These are phyloP conservation scores for Cryptococcus hybrid DNA, from an alignment of 1,284 basidiomycete genomes.

Conservation along the genomic window DNA sequence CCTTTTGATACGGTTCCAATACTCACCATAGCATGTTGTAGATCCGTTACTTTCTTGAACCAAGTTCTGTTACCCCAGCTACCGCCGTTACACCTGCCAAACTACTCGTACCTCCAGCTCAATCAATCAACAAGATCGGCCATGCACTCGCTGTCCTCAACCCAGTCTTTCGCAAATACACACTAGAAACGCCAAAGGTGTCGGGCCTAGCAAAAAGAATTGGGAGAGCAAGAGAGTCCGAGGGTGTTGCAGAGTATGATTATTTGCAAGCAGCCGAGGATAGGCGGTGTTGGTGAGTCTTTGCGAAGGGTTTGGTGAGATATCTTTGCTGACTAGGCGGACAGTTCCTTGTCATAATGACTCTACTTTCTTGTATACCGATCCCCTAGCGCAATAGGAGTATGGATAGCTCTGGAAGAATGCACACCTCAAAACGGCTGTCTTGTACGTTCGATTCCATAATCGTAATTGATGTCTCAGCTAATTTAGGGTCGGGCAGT, in stretches of 20 bases:
- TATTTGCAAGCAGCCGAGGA: constrained; percentile 83
- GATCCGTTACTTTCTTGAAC: constrained; percentile 48
- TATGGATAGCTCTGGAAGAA: constrained; percentile 92
- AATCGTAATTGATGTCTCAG: neutral
- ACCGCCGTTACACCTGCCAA: constrained; percentile 47
- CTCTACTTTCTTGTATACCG: constrained; percentile 69
- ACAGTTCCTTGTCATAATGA: constrained; percentile 61
- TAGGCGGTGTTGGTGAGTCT: constrained; percentile 76
- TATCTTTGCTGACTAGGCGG: neutral
- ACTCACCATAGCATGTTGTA: constrained; percentile 13
- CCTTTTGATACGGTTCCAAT: constrained; percentile 61
- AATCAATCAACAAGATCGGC: constrained; percentile 55
- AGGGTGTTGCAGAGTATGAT: constrained; percentile 93
- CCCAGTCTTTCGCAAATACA: constrained; percentile 71
- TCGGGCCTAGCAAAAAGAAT: constrained; percentile 65
- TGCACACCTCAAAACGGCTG: constrained; percentile 84
- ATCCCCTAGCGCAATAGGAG: constrained; percentile 89
- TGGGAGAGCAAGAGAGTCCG: constrained; percentile 78
- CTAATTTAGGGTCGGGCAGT: constrained; percentile 39
- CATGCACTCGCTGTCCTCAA: constrained; percentile 78
- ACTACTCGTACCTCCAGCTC: constrained; percentile 72
- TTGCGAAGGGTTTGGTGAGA: neutral
- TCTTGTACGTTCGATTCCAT: constrained; percentile 50
- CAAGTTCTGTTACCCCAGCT: constrained; percentile 31
- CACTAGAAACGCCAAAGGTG: constrained; percentile 69